phyloP scores from a whole-genome alignment of 2,329 filamentous ascomycete genomes.

The Phialophora tarda region DNA sequence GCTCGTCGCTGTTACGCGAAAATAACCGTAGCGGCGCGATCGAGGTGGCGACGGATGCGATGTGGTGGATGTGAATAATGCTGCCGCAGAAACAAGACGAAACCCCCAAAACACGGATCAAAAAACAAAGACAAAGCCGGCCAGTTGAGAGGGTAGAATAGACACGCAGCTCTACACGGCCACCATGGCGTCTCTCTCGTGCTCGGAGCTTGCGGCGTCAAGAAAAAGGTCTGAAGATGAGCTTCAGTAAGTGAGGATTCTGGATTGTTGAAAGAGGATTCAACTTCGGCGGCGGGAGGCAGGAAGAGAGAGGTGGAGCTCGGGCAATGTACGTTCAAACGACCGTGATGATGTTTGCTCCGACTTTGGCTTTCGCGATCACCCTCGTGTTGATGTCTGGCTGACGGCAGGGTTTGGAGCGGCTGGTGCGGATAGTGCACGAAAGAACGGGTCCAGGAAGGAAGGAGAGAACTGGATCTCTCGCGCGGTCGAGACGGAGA shows the following conservation, averaged over 20 bases:
- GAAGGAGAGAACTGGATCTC: slow-evolving; percentile 14
- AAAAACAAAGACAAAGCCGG: slow-evolving; percentile 38
- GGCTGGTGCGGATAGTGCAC: slow-evolving; percentile 17
- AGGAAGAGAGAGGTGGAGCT: neutral
- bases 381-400: slow-evolving; percentile 13
- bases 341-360: slow-evolving; percentile 22
- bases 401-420: slow-evolving; percentile 11
- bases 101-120: slow-evolving; percentile 27
- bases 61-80: neutral
- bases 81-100: slow-evolving; percentile 13
- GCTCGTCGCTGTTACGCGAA: neutral
- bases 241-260: neutral
- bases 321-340: neutral
- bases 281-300: neutral
- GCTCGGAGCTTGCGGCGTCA: neutral
- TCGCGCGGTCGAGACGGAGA: slow-evolving; percentile 24
- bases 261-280: neutral
- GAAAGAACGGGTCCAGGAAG: slow-evolving; percentile 15
- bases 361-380: slow-evolving; percentile 3
- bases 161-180: slow-evolving; percentile 15
- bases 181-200: slow-evolving; percentile 22
- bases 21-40: neutral
- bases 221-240: neutral
- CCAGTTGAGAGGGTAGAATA: slow-evolving; percentile 23
- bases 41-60: neutral